Base-by-base conservation (phyloP, 257 asterid genomes). In the Solanum rostratum region DNA sequence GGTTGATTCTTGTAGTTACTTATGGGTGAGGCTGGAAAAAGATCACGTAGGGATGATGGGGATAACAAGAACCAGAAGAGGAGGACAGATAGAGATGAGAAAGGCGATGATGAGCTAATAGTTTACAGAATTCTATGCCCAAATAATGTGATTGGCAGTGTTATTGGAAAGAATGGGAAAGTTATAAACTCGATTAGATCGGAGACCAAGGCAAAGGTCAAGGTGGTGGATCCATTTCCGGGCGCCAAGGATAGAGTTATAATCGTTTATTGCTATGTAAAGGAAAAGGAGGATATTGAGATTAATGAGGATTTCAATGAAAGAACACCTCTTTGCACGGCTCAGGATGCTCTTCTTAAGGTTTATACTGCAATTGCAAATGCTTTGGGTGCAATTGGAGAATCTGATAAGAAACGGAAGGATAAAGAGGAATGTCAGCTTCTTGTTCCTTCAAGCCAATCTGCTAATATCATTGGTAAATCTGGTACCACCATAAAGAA, bases 151-250 rank as follows among this genome's bases (percentile, higher is more conserved):
- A 94, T 96, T 60, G 99, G 99, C 65, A 96, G 97, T 84, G 99
- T 96, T 85, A 94, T 96, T 74, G 99, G 99, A 15, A 96, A 96
- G 91, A 94, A 70, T 88, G 99, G 99, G n/a, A 96, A 96, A 84
- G 95, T 94, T 27, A 96, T 96, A 73, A 96, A 96, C 86, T 90
- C 95, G 4, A 95, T 96, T 54, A 87, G 98, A 59, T 95, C 91
- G 69, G 98, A 93, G 50, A 91, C 98, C 1, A 87, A 93, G 86
- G 97, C 99, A 2, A 96, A 89, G 94, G 98, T 96, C 12, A 96
- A 96, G 88, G 98, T 96, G 88, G 94, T 93, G 63, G 99, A 96
- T 69, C 97, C 98, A 10, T 96, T 92, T 90, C 98, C 98, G 1
- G 98, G 99, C 57, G 81, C 97, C 53, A 91, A 84, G 84, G 97